Evolutionary conservation across 768 basidiomycete genomes (phyloP).

Genomic region (Wakefieldia striispora): DNA sequence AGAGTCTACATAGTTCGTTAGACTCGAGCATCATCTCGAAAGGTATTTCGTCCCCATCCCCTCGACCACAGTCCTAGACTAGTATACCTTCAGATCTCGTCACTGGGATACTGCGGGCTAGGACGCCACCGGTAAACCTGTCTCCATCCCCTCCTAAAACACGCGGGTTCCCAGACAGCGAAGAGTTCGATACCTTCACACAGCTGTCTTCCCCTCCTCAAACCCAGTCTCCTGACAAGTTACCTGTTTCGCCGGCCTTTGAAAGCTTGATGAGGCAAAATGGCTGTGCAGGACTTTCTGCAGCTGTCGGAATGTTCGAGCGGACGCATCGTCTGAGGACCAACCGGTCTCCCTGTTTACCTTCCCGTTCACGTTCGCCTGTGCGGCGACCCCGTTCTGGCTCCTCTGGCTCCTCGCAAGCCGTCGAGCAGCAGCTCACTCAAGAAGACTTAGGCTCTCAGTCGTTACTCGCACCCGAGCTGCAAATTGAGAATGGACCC

Average conservation of each 20-base stretch:
- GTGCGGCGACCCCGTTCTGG: constrained; percentile 15
- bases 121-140: constrained; percentile 1
- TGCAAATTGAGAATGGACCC: constrained; percentile 5
- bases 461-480: neutral
- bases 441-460: constrained; percentile 32
- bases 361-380: constrained; percentile 6
- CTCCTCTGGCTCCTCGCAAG: constrained; percentile 38
- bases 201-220: constrained; percentile 23
- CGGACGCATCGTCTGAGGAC: constrained; percentile 4
- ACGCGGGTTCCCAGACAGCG: neutral
- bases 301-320: constrained; percentile 22
- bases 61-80: neutral
- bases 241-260: constrained; percentile 21
- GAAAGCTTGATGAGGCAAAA: constrained; percentile 15
- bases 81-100: constrained; percentile 6
- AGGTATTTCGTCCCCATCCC: constrained; percentile 17
- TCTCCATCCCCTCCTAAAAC: neutral
- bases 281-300: constrained; percentile 3
- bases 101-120: neutral
- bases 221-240: constrained; percentile 6
- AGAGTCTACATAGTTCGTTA: constrained; percentile 27
- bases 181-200: constrained; percentile 15
- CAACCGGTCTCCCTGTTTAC: neutral
- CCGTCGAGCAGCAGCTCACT: constrained; percentile 50
- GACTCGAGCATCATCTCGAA: constrained; percentile 9